Base-by-base conservation (phyloP, 805 yeast genomes). In the Lipomyces chichibuensis region DNA sequence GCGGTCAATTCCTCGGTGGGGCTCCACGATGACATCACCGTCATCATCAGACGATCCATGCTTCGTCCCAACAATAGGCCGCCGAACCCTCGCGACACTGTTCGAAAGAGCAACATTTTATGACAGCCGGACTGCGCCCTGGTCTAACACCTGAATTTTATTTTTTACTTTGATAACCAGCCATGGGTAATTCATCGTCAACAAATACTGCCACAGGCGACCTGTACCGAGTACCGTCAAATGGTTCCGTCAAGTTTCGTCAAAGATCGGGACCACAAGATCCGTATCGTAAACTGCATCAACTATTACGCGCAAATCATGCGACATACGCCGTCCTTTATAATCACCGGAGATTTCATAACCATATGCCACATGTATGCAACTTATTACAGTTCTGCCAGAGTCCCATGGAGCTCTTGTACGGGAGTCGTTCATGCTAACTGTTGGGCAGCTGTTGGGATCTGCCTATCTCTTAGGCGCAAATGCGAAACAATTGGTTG, bases 391-490 rank as follows among this genome's bases (percentile, higher is more conserved):
- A 4, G 8, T 43, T 43, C 3, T 43, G 49, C 39, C 13, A 37
- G 49, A 8, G 32, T 32, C 29, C 6, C 35, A 8, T 23, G 9
- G 17, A 7, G 37, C 29, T 25, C 14, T 62, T 23, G n/a, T 20
- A 8, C 17, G 13, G 35, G 23, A 29, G 13, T 14, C 17, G 23
- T 17, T 11, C 27, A 46, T 23, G 11, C 43, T 51, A 33, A 60
- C 43, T 63, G 43, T 63, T 64, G 55, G n/a, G 55, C n/a, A 56
- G 55, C 33, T 52, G 55, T 66, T 80, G n/a, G 72, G 73, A 4
- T 74, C 81, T 0, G 79, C 79, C 1, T 80, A 73, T 63, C 75
- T 63, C 52, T 71, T 80, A 17, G 83, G 83, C 1, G 81, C 80
- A 5, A 60, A 72, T 1, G 74, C 80, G 0, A 65, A 67, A 14